Conservation (phyloP, 768 basidiomycete genomes). For the Tricholoma flavovirens region DNA sequence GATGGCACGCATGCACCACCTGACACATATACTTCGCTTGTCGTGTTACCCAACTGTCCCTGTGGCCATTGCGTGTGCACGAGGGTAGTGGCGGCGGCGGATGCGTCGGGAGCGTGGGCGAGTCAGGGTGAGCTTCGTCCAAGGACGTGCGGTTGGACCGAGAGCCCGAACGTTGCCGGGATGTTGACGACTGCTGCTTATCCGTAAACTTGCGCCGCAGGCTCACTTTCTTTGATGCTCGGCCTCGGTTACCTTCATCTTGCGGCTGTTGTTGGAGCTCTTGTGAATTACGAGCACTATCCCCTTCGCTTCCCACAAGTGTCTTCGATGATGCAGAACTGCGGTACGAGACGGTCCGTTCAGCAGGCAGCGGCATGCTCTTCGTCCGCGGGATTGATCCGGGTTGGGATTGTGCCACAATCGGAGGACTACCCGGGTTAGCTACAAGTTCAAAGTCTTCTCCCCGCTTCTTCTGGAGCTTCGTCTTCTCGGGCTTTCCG, state of each 20-base stretch:
- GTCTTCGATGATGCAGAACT: conserved; percentile 17
- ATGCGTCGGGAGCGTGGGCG: conserved; percentile 12
- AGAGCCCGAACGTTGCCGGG: conserved; percentile 18
- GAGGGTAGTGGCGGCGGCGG: conserved; percentile 13
- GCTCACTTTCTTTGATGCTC: conserved; percentile 21
- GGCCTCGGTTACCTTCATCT: conserved; percentile 21
- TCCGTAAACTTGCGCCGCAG: conserved; percentile 24
- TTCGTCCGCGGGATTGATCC: conserved; percentile 36
- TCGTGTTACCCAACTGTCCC: conserved; percentile 40
- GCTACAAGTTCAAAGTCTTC: not conserved
- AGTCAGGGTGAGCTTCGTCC: conserved; percentile 9
- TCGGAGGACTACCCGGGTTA: not conserved
- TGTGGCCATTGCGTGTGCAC: conserved; percentile 16
- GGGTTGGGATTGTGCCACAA: not conserved
- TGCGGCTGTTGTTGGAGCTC: conserved; percentile 9
- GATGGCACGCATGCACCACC: conserved; percentile 64
- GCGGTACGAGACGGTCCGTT: conserved; percentile 12
- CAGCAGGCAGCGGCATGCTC: conserved; percentile 41
- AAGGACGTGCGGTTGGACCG: conserved; percentile 23
- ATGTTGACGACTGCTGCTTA: conserved; percentile 1
- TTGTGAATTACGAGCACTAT: conserved; percentile 1
- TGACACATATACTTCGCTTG: conserved; percentile 60
- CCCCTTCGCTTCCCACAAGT: conserved; percentile 12
- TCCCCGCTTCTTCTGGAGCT: conserved; percentile 16
- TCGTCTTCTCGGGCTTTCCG: conserved; percentile 10